phyloP scores from a whole-genome alignment of 768 basidiomycete genomes.

The Hydnomerulius pinastri region DNA sequence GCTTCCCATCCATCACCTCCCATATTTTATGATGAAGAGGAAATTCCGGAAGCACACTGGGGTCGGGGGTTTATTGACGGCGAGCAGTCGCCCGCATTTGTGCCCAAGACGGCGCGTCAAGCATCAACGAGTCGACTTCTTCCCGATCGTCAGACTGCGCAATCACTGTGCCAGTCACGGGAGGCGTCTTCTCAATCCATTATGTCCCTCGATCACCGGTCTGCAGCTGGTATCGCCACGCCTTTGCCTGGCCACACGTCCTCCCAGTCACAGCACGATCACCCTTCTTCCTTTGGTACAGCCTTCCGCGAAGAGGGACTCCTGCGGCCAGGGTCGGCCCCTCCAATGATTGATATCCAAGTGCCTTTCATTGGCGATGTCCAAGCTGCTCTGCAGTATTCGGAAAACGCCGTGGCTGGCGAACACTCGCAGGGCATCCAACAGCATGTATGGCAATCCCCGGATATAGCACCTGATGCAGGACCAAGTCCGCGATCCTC shows the following conservation, averaged over 20 bases:
- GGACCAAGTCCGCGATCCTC: conserved; percentile 34
- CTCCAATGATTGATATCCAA: conserved; percentile 30
- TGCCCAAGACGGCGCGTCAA: conserved; percentile 14
- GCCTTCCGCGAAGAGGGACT: conserved; percentile 22
- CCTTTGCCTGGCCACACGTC: conserved; percentile 31
- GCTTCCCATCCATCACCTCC: conserved; percentile 22
- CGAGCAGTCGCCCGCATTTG: conserved; percentile 16
- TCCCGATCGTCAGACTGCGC: conserved; percentile 21
- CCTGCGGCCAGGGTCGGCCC: conserved; percentile 30
- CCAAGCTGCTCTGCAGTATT: conserved; percentile 21
- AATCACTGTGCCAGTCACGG: conserved; percentile 17
- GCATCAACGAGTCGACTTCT: conserved; percentile 6
- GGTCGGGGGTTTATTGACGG: conserved; percentile 12
- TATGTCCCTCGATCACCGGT: conserved; percentile 26
- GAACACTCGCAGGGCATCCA: conserved; percentile 16
- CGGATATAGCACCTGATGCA: conserved; percentile 13
- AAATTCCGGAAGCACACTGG: conserved; percentile 18
- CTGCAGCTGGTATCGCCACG: conserved; percentile 23
- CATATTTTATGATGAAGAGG: conserved; percentile 26
- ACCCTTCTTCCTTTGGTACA: conserved; percentile 29
- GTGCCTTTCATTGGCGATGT: conserved; percentile 29
- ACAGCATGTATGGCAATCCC: conserved; percentile 23
- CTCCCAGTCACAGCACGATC: conserved; percentile 32
- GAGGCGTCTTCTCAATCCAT: conserved; percentile 18
- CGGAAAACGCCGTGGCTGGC: conserved; percentile 13